Conservation (phyloP, 2,329 filamentous ascomycete species). For the Alternaria sp. region DNA sequence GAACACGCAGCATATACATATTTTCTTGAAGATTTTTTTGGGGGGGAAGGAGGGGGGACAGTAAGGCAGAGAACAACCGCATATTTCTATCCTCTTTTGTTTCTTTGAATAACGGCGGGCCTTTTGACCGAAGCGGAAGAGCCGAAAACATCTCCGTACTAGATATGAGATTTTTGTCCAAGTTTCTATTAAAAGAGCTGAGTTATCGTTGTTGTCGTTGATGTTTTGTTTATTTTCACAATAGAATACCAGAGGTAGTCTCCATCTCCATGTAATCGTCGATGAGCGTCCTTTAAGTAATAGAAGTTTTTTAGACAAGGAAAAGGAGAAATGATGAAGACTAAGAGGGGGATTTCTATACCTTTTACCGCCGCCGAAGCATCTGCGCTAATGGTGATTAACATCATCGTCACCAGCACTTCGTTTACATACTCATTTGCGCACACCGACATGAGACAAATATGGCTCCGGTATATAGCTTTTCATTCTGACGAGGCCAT, state of each 20-base stretch:
- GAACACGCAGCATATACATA: too few relatives aligned
- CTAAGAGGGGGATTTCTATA: background rate
- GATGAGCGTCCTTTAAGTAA: background rate
- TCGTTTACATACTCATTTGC: background rate
- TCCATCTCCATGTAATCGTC: rapidly evolving
- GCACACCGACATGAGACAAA: background rate
- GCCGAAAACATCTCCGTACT: too few relatives aligned
- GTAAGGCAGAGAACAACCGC: too few relatives aligned
- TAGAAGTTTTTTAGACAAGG: background rate
- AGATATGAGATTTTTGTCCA: too few relatives aligned
- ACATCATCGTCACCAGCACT: background rate
- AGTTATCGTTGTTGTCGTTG: too few relatives aligned
- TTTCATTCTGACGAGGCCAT: background rate
- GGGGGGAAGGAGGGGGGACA: too few relatives aligned
- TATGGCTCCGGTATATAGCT: background rate
- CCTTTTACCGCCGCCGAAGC: background rate
- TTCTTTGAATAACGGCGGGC: too few relatives aligned
- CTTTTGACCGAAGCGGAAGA: too few relatives aligned
- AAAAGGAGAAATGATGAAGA: background rate
- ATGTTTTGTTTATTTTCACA: background rate
- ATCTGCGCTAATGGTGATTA: background rate
- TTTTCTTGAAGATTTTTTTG: too few relatives aligned
- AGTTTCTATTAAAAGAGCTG: too few relatives aligned
- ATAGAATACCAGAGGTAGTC: background rate
- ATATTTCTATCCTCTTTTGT: too few relatives aligned